Base-by-base conservation (phyloP, 2,329 filamentous ascomycete genomes). In the Didymella keratinophila region DNA sequence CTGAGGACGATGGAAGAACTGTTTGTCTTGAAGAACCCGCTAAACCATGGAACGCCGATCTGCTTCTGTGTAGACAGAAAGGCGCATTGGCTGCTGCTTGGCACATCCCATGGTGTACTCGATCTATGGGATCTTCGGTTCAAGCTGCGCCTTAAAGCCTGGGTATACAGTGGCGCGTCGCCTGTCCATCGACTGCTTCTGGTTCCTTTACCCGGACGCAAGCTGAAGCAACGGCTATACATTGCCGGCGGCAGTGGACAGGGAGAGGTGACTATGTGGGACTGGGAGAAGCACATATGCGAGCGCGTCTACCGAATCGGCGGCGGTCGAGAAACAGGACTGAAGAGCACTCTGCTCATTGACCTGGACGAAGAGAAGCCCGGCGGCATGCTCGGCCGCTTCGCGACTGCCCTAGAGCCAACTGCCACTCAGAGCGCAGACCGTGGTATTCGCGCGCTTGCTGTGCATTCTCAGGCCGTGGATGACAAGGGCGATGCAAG, bases 71-170 rank as follows among this genome's bases (percentile, higher is more conserved):
- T 97, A 30, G 93, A 97, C 71, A 86, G 87, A 56, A 91, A 89
- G 72, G 89, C 90, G 49, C 93, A 95, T 71, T 99, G 95, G 95
- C 82, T 99, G 3, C 84, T 96, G 1, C 80, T 98, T 0, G 95
- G 93, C 34, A 99, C 96, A 0, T 92, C 92, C 0, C 93, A 98
- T 73, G 95, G 96, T 34, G 89, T 98, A 27, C 82, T 99, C 8
- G 91, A 96, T 72, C 84, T 99, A 1, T 99, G 95, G 95, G 95
- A 99, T 76, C 83, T 99, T 39, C 89, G 95, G n/a, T 99, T 99
- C 82, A 90, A 88, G 65, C 86, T 98, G 68, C 87, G 92, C 21
- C 81, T 98, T 23, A 93, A 91, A 74, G 91, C 89, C 14, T 98
- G 93, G 92, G 92, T 92, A 1, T 85, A 97, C 27, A 88, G 91